A percentile compares a stretch with the other conserved stretches of the same genome.
These are phyloP conservation scores for Colletotrichum truncatum DNA, from an alignment of 2,329 filamentous ascomycete species.

Conservation along the genomic window DNA sequence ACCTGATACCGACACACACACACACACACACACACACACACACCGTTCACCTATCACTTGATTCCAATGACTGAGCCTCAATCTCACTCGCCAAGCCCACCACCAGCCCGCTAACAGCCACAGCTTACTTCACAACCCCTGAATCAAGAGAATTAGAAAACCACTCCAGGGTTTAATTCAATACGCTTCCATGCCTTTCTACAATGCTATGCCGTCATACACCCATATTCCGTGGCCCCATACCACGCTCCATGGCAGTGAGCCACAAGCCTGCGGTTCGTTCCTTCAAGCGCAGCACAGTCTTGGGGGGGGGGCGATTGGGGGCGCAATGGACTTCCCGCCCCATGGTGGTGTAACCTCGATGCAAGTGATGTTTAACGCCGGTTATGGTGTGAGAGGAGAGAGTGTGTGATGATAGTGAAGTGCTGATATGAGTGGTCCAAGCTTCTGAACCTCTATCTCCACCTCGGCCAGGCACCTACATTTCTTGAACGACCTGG, in stretches of 20 bases:
- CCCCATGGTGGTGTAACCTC: not conserved
- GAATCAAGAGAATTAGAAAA: not conserved
- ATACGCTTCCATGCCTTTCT: not conserved
- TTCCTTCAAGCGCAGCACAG: not conserved
- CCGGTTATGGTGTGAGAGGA: not conserved
- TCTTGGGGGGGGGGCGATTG: not conserved
- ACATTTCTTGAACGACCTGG: not conserved
- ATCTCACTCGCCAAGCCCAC: conserved; percentile 5
- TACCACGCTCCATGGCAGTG: not conserved
- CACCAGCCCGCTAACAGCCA: conserved; percentile 12
- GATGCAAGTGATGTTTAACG: conserved; percentile 1
- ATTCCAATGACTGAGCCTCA: conserved; percentile 17
- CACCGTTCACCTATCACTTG: not conserved
- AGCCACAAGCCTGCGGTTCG: conserved; percentile 2
- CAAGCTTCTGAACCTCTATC: not conserved
- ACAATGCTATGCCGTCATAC: not conserved
- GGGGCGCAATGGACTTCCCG: not conserved
- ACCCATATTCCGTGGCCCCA: not conserved
- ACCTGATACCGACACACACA: not conserved
- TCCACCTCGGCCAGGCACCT: not conserved
- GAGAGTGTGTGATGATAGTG: no score
- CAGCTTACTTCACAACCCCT: conserved; percentile 24
- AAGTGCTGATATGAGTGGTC: no score
- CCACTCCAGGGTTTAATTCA: not conserved
- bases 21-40: not conserved